Base-by-base conservation (phyloP, 2,329 filamentous ascomycete genomes). In the Diaporthe australafricana region DNA sequence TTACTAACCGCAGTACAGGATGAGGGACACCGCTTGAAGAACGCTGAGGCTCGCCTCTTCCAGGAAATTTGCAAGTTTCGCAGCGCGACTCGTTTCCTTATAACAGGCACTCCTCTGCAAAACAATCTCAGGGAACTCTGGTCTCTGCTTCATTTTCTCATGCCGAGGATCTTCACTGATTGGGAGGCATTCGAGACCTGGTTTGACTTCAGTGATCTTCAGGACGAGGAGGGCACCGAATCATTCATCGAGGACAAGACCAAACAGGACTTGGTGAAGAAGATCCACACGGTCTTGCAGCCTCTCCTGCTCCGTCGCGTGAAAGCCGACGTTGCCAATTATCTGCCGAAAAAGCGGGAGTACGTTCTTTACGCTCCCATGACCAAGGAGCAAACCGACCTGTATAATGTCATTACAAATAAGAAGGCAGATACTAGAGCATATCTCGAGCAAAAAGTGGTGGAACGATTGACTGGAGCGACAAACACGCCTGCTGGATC, bases 11-110 rank as follows among this genome's bases (percentile, higher is more conserved):
- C 7, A 6, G 11, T 16, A 12, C 45, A 93, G 91, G 96, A 99
- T 76, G 96, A 99, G 83, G 96, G 96, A 0, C 96, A 99, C 79
- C 92, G 96, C 1, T 91, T 99, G 87, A 99, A 99, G 84, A 99
- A 99, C 75, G 92, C 97, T 74, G 95, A 98, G 63, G 97, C 96
- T 38, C 93, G 94, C 71, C 86, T 99, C 0, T 98, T 98, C 74
- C 92, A 94, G 60, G 94, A 98, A 75, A 84, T 99, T 0, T 91
- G 96, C 75, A 92, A 93, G 0, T 98, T 98, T 78, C 91, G 92
- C 30, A 98, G 96, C 0, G 94, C 95, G 0, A 98, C 97, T 50
- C 89, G 96, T 70, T 87, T 99, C 0, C 87, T 99, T 1, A 98
- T 99, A 42, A 98, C 96, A 0, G 96, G 96, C 11, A 99, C 96